A percentile compares a stretch with the other conserved stretches of the same genome.
Evolutionary conservation across 306 rosid genomes (phyloP).

Genomic region (Mucuna pruriens): DNA sequence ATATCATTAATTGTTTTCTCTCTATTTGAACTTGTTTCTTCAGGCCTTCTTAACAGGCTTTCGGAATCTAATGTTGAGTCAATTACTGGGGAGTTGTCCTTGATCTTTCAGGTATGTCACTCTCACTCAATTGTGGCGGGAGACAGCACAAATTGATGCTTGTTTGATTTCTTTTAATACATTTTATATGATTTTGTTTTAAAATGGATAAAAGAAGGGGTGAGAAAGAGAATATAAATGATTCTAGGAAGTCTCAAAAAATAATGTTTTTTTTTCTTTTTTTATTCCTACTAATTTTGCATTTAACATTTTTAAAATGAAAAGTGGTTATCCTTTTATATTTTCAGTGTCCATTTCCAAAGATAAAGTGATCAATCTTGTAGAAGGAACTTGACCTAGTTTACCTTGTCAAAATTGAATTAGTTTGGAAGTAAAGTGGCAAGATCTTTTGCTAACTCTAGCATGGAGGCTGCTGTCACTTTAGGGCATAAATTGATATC

Average conservation of each 20-base stretch:
- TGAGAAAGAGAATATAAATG: not conserved
- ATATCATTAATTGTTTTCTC: conserved; percentile 14
- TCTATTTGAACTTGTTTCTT: conserved; percentile 35
- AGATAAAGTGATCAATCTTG: conserved; percentile 3
- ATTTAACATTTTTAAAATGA: not conserved
- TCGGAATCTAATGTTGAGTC: conserved; percentile 82
- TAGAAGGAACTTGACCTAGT: conserved; percentile 13
- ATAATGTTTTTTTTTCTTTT: not conserved
- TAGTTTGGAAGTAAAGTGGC: not conserved
- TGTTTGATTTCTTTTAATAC: not conserved
- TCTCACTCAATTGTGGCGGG: conserved; percentile 1
- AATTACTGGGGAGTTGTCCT: conserved; percentile 68
- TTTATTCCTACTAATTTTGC: not conserved
- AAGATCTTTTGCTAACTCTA: conserved; percentile 16
- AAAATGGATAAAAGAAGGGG: conserved; percentile 14
- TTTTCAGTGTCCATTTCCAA: not conserved
- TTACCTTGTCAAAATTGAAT: conserved; percentile 19
- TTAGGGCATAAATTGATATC: not conserved
- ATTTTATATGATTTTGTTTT: not conserved
- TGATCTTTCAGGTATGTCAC: conserved; percentile 52
- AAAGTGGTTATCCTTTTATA: not conserved
- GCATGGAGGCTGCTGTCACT: not conserved
- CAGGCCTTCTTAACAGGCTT: conserved; percentile 73
- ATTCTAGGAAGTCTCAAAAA: not conserved
- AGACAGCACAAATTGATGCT: conserved; percentile 2